A percentile compares a stretch with the other conserved stretches of the same genome.
These are phyloP conservation scores for Aureobasidium sp. DNA, from an alignment of 2,329 filamentous ascomycete genomes.

Conservation along the genomic window DNA sequence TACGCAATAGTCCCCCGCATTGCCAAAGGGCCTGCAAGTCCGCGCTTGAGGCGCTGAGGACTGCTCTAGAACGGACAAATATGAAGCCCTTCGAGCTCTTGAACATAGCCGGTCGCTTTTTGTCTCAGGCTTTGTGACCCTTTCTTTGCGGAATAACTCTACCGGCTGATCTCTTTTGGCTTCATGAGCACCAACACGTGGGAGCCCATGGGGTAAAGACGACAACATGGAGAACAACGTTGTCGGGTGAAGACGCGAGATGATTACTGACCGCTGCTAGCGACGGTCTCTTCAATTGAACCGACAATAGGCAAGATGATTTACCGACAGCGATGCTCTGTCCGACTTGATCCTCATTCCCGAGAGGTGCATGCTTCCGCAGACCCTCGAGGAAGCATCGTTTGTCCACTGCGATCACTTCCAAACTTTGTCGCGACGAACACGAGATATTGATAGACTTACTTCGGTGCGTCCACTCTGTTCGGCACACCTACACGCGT, in stretches of 20 bases:
- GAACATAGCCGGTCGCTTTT: neutral
- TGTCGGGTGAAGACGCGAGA: neutral
- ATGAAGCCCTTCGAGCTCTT: neutral
- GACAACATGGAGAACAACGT: neutral
- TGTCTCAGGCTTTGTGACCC: neutral
- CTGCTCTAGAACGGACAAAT: neutral
- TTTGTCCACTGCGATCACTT: neutral
- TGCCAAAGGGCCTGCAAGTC: neutral
- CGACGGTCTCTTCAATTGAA: neutral
- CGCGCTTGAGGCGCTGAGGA: neutral
- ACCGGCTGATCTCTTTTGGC: conserved; percentile 10
- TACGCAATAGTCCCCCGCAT: neutral
- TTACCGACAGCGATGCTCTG: neutral
- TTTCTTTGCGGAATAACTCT: neutral
- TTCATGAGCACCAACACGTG: conserved; percentile 6
- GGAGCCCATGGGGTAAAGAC: conserved; percentile 5
- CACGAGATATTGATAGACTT: neutral
- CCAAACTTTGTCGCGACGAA: neutral
- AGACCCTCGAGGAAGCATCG: neutral
- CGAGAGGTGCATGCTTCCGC: neutral
- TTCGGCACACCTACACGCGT: neutral
- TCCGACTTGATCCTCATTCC: neutral
- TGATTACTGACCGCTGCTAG: neutral
- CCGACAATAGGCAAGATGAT: neutral
- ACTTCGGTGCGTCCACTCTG: neutral